Percentiles rank a stretch among this genome's conserved stretches.
phyloP scores from a whole-genome alignment of 2,329 filamentous ascomycete genomes.

The Metarhizium sp. region DNA sequence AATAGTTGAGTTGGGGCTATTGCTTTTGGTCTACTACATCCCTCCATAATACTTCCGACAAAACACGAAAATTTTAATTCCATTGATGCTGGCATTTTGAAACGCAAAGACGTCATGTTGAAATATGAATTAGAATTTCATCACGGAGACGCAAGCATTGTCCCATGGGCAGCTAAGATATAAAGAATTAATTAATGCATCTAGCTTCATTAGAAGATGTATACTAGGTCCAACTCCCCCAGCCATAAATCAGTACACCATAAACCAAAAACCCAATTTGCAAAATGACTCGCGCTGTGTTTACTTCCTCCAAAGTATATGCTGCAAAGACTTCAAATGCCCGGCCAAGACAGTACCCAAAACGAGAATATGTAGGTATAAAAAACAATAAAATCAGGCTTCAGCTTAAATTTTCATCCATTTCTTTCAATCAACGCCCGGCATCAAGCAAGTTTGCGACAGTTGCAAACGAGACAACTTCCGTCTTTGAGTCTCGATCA shows the following conservation, averaged over 20 bases:
- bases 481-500: neutral
- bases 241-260: neutral
- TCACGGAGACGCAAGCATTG: neutral
- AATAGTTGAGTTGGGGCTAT: neutral
- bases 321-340: neutral
- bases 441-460: neutral
- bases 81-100: neutral
- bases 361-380: neutral
- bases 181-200: neutral
- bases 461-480: neutral
- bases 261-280: neutral
- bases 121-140: neutral
- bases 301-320: neutral
- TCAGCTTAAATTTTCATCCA: neutral
- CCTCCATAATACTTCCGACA: neutral
- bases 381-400: neutral
- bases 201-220: neutral
- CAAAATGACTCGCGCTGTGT: neutral
- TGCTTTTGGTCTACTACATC: neutral
- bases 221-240: conserved; percentile 2
- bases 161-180: neutral
- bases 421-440: neutral
- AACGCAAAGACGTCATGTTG: neutral
- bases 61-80: neutral
- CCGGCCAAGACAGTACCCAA: neutral